Evolutionary conservation across 768 basidiomycete genomes (phyloP), one percentile per base, ranked within the genome.

Genomic region (Leccinellum luteum): DNA sequence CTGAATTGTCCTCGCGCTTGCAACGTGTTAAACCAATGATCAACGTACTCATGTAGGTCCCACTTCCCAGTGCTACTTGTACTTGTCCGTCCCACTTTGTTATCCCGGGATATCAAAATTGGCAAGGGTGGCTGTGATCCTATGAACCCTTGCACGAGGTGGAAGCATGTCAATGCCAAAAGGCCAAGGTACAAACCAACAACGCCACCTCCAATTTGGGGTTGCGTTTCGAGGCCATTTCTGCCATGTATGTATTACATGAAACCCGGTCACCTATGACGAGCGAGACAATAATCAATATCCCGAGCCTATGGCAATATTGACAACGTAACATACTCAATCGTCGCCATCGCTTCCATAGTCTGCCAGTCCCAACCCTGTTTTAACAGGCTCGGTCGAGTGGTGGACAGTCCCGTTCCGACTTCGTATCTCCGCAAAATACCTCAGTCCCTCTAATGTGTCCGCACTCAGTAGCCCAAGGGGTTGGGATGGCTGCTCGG

Each of bases 381-480:
- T 69, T 6, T 74, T 68, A 52, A 50, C 57, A 38, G 57, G 48
- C 52, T 72, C 66, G 13, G 76, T 68, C 52, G 48, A 3, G 38
- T 47, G 45, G 3, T 6, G 49, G 3, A 6, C 27, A 21, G 30
- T 35, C 27, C 81, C 86, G 60, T 85, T 86, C 61, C 84, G 78
- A 75, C 86, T 84, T 60, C 88, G 83, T 62, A 98, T 86, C 72
- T 94, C 89, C 8, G 94, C 87, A 68, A 97, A 94, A 67, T 92
- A 95, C 70, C 87, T 91, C 51, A 99, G 74, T 48, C 94, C 90
- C 64, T 96, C 92, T 25, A 98, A 69, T 12, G 96, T 90, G 64
- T 96, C 94, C 5, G 85, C 80, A 56, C 79, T 92, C 34, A 99
- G 77, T 41, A 99, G 71, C 0, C 93, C 89, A 28, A 65, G 70